These are phyloP conservation scores for Aspergillus nanangensis DNA, from an alignment of 495 filamentous ascomycete genomes.

Conservation along the genomic window DNA sequence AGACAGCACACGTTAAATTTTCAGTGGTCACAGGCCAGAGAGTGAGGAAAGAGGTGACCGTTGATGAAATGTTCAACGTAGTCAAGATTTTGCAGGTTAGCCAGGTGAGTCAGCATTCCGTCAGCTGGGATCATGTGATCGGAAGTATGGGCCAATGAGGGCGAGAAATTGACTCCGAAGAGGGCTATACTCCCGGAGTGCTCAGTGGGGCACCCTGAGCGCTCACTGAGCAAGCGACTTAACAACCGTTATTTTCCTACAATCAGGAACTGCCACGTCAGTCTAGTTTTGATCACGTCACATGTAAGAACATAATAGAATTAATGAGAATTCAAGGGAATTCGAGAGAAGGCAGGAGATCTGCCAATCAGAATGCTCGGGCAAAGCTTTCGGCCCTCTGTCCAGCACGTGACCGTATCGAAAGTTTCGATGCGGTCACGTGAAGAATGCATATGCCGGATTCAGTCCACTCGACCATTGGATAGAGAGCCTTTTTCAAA, in stretches of 20 bases:
- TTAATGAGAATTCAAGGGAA: neutral
- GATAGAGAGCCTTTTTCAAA: neutral
- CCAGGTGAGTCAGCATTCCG: neutral
- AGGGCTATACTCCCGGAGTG: neutral
- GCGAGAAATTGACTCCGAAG: neutral
- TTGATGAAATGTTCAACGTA: neutral
- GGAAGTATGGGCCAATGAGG: neutral
- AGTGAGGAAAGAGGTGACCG: neutral
- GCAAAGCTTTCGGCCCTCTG: neutral
- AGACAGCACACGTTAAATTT: neutral
- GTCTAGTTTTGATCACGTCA: neutral
- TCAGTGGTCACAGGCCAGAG: neutral
- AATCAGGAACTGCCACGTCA: neutral
- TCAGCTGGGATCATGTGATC: neutral
- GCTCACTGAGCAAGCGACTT: neutral
- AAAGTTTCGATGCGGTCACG: neutral
- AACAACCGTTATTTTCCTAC: neutral
- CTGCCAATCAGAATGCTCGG: conserved; percentile 16
- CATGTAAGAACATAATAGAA: neutral
- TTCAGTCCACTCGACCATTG: neutral
- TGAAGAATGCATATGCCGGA: neutral
- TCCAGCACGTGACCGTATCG: neutral
- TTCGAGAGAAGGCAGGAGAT: conserved; percentile 15
- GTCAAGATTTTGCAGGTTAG: neutral
- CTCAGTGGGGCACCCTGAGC: neutral